Evolutionary conservation across 345 rosid species (phyloP), one percentile per base, ranked within the genome.

Genomic region (Lenwebbia sp.): DNA sequence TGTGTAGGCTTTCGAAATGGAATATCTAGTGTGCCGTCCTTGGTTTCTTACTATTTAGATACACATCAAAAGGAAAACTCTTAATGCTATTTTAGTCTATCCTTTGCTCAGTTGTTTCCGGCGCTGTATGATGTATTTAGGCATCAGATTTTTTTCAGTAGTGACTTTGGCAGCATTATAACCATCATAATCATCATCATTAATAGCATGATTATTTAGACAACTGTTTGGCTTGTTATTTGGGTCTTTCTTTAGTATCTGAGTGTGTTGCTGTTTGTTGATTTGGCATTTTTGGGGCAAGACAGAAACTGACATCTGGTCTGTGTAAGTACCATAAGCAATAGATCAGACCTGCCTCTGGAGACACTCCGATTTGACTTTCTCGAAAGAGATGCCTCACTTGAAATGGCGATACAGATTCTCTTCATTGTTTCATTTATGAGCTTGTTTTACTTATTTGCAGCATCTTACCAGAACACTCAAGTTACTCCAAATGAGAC

Each of bases 401-500:
- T 70, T 70, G 26, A 70, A 70, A 70, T 37, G 81, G 47, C 81
- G 4, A 70, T 70, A 19, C 81, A 33, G 40, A 70, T 70, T 70
- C 81, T 70, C 26, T 70, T 70, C 81, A 70, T 70, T 10, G 81
- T 70, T 70, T 70, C 47, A 70, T 70, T 70, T 70, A 70, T 37
- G 47, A 70, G 47, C 81, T 70, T 70, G 81, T 70, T 70, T 70
- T 19, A 70, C 47, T 87, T 84, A 40, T 83, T 58, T 93, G 96
- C 98, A 97, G 99, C 94, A 86, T 93, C 98, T n/a, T 92, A 91
- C 91, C 95, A 91, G 93, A 92, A 88, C 88, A 85, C 91, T 84
- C 93, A 94, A 87, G 92, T 92, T 88, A 84, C 89, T 87, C 95
- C 90, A 86, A 89, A 78, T 86, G 99, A 97, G 78, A 90, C 87